Evolutionary conservation across 345 rosid genomes (phyloP), one percentile per base, ranked within the genome.

Genomic region (Laguncularia racemosa): DNA sequence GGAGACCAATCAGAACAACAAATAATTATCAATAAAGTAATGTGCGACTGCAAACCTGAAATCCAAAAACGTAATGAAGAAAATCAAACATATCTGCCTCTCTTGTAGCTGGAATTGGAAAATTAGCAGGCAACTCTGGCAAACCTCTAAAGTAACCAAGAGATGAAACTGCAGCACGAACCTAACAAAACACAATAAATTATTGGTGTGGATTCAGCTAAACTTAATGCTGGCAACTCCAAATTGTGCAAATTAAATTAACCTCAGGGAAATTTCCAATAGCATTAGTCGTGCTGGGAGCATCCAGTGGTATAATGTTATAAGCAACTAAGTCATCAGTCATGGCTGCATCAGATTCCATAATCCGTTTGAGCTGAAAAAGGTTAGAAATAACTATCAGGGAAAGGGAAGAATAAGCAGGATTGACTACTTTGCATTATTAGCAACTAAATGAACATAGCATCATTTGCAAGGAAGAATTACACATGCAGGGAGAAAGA

Each of bases 301-400:
- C 79, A 67, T 93, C 99, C 64, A 93, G 69, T 11, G 99, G 99
- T 58, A 93, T 71, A 54, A 89, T 83, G 63, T 93, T 93, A 68
- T 86, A 93, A 33, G 96, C 96, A 73, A 89, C 69, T 56, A 89
- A 72, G 62, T 89, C 99, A 62, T 93, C 96, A 2, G 95, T 86
- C 99, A 93, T 86, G 40, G 88, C 81, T 61, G 93, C 96, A 68
- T 93, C 99, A 49, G 91, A 75, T 48, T 93, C 96, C 69, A 93
- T 93, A 70, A 87, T 65, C 64, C 70, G 79, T 63, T 76, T 84
- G 67, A 93, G 77, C 97, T 92, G 95, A 71, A 69, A 70, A 68
- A 7, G 14, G 46, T 33, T n/a, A 28, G 52, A 13, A 33, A 47
- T 16, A 13, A 33, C 40, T 33, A 33, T 33, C 40, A 33, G 40